These are phyloP conservation scores for Lachancea sp. DNA, from an alignment of 805 yeast genomes.

Conservation along the genomic window DNA sequence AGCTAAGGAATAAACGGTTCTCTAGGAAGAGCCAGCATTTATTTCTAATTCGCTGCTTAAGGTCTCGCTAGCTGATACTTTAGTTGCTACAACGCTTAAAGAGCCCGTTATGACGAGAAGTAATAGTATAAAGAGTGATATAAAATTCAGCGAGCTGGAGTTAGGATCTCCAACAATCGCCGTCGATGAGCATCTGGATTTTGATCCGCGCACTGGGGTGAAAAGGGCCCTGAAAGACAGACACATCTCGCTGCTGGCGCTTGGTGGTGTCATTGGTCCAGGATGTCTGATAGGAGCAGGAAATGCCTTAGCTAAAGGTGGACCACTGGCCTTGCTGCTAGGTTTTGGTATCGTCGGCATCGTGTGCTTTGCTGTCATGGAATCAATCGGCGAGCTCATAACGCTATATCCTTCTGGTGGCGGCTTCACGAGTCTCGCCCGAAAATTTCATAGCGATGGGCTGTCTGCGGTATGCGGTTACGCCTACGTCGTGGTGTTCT, in stretches of 20 bases:
- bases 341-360: constrained; percentile 15
- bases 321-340: constrained; percentile 13
- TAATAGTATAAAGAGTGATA: neutral
- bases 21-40: no score
- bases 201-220: constrained; percentile 13
- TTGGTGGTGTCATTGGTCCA: constrained; percentile 10
- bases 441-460: constrained; percentile 10
- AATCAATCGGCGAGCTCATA: constrained; percentile 15
- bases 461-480: constrained; percentile 13
- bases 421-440: constrained; percentile 8
- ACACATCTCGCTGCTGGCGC: constrained; percentile 7
- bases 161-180: neutral
- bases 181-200: neutral
- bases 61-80: no score
- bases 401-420: constrained; percentile 8
- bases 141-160: neutral
- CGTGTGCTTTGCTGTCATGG: constrained; percentile 14
- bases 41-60: no score
- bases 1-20: no score
- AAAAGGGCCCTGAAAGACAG: constrained; percentile 14
- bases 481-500: constrained; percentile 14
- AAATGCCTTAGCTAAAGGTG: constrained; percentile 12
- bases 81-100: no score
- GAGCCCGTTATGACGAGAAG: no score
- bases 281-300: constrained; percentile 10